These are phyloP conservation scores for Blastocystis sp. DNA, from an alignment of 352 stramenopile species.

Conservation along the genomic window DNA sequence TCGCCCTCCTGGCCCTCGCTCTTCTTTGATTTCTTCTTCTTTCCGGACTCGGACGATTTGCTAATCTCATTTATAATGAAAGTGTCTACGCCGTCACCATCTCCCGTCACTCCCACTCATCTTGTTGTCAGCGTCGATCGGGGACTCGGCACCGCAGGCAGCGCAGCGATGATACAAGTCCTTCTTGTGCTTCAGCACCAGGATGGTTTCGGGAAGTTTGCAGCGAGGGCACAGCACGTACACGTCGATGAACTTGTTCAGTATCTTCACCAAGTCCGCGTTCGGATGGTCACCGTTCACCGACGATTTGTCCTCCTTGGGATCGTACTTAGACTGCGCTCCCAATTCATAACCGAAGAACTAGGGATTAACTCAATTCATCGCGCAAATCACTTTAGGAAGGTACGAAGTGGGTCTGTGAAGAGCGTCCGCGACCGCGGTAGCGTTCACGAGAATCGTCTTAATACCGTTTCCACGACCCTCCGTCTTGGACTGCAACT, in stretches of 20 bases:
- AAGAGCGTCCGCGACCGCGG: constrained; percentile 88
- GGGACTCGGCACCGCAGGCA: constrained; percentile 86
- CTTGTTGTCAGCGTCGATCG: constrained; percentile 73
- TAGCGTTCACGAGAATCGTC: constrained; percentile 96
- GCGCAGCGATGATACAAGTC: constrained; percentile 96
- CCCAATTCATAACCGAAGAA: constrained; percentile 98
- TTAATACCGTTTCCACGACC: constrained; percentile 98
- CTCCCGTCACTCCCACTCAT: constrained; percentile 16
- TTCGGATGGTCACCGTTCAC: constrained; percentile 93
- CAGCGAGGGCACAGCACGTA: constrained; percentile 97
- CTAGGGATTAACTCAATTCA: constrained; percentile 76
- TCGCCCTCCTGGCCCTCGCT: constrained; percentile 80
- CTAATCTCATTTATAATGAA: constrained; percentile 91
- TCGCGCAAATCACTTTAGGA: constrained; percentile 25
- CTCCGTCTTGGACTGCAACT: constrained; percentile 93
- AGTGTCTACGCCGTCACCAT: constrained; percentile 91
- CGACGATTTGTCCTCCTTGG: constrained; percentile 91
- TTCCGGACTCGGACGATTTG: constrained; percentile 80
- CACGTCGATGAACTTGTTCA: constrained; percentile 96
- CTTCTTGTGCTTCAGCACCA: constrained; percentile 95
- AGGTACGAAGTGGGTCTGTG: constrained; percentile 82
- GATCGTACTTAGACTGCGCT: constrained; percentile 94
- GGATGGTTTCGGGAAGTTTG: constrained; percentile 94
- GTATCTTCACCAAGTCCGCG: constrained; percentile 88
- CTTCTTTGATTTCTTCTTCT: constrained; percentile 80